Conservation (phyloP, 2,329 filamentous ascomycete species). For the Bipolaris cookei region DNA sequence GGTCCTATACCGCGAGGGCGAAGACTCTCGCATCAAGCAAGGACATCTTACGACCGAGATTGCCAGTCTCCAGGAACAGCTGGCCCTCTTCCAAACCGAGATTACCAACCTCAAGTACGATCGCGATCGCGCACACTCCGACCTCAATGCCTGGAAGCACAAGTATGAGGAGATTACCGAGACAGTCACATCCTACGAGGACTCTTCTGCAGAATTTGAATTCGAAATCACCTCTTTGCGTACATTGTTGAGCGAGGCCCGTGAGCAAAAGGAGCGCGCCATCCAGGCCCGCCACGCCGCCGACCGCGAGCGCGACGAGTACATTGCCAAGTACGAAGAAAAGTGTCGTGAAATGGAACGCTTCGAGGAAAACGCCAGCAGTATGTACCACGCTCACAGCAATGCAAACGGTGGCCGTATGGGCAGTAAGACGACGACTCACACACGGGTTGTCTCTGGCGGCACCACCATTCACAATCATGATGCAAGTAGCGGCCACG, state of each 20-base stretch:
- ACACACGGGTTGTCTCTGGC: conserved; percentile 22
- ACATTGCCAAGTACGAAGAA: conserved; percentile 31
- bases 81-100: conserved; percentile 29
- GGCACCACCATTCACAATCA: conserved; percentile 27
- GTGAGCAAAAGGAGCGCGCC: conserved; percentile 34
- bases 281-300: conserved; percentile 29
- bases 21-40: conserved; percentile 27
- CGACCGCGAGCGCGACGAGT: conserved; percentile 34
- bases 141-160: conserved; percentile 31
- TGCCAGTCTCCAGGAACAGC: conserved; percentile 21
- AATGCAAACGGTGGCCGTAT: conserved; percentile 6
- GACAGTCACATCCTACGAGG: conserved; percentile 30
- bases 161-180: conserved; percentile 35
- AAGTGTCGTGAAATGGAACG: conserved; percentile 35
- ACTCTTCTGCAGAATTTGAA: conserved; percentile 30
- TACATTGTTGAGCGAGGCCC: conserved; percentile 28
- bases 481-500: conserved; percentile 5
- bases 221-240: conserved; percentile 34
- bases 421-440: conserved; percentile 7
- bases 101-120: conserved; percentile 27
- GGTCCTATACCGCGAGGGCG: conserved; percentile 24
- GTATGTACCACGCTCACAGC: conserved; percentile 21
- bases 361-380: conserved; percentile 26
- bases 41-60: conserved; percentile 23
- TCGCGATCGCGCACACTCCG: conserved; percentile 27